Percentiles rank a stretch among this genome's conserved stretches.
phyloP scores from a whole-genome alignment of 805 yeast genomes.

The Candida succiphila region DNA sequence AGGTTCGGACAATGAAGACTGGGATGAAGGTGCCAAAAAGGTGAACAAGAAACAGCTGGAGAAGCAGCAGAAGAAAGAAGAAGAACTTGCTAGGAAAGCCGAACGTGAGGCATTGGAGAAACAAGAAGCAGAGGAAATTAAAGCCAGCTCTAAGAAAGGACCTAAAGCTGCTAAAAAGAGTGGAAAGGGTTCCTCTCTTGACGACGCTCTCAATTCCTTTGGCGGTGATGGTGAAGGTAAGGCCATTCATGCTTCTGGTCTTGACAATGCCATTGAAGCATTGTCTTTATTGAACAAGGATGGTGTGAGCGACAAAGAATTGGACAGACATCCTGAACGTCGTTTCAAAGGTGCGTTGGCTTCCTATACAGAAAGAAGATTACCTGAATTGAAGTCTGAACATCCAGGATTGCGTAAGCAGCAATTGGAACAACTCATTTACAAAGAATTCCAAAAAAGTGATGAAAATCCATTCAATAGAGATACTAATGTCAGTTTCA shows the following conservation, averaged over 20 bases:
- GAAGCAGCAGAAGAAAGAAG: constrained; percentile 60
- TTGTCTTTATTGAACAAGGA: constrained; percentile 51
- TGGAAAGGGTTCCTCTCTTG: constrained; percentile 45
- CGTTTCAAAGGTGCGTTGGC: constrained; percentile 73
- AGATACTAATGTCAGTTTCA: constrained; percentile 49
- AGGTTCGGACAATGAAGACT: constrained; percentile 30
- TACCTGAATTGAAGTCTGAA: constrained; percentile 67
- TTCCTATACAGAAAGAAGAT: constrained; percentile 60
- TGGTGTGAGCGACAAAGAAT: constrained; percentile 48
- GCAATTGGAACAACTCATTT: constrained; percentile 64
- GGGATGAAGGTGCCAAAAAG: constrained; percentile 68
- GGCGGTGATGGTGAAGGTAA: constrained; percentile 30
- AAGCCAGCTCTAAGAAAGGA: constrained; percentile 47
- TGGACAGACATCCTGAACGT: constrained; percentile 85
- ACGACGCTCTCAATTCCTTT: constrained; percentile 49
- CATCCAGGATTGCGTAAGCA: constrained; percentile 72
- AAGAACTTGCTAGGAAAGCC: constrained; percentile 71
- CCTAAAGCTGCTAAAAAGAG: constrained; percentile 53
- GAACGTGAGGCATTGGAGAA: constrained; percentile 62
- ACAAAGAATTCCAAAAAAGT: constrained; percentile 74
- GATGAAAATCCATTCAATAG: constrained; percentile 82
- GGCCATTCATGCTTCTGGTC: constrained; percentile 60
- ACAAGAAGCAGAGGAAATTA: constrained; percentile 55
- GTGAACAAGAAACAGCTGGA: constrained; percentile 61
- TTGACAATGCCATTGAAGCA: constrained; percentile 74